phyloP scores from a whole-genome alignment of 2,329 filamentous ascomycete species.

The Apiospora kogelbergensis region DNA sequence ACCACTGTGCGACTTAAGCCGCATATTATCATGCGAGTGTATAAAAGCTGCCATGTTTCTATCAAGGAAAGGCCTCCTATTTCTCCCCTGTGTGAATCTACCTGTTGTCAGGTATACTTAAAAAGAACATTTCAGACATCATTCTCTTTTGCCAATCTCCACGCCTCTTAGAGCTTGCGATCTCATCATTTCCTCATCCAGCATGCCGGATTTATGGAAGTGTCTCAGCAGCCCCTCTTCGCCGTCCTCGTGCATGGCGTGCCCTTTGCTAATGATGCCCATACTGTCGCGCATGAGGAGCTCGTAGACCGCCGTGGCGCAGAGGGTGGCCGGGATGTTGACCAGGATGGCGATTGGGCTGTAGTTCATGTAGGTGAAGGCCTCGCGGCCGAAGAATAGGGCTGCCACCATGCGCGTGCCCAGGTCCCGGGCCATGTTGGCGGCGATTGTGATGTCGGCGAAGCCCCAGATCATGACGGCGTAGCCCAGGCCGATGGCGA shows the following conservation, averaged over 20 bases:
- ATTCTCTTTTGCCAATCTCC: not conserved
- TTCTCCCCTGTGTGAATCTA: not conserved
- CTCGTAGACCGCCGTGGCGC: not conserved
- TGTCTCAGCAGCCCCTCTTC: not conserved
- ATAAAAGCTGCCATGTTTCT: no score
- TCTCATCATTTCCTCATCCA: not conserved
- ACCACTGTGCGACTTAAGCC: no score
- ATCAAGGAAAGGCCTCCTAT: not conserved
- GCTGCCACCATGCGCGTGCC: not conserved
- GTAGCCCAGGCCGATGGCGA: slow-evolving; percentile 57
- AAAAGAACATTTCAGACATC: not conserved
- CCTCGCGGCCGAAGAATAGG: not conserved
- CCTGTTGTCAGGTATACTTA: not conserved
- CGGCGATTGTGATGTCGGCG: slow-evolving; percentile 52
- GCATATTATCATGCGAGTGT: not conserved
- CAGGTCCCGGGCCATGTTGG: slow-evolving; percentile 56
- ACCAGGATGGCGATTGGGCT: not conserved
- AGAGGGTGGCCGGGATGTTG: not conserved
- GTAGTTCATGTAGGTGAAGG: not conserved
- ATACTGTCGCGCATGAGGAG: not conserved
- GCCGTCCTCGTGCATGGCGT: not conserved
- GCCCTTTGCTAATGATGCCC: not conserved
- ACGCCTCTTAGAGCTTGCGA: not conserved
- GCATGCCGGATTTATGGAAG: not conserved
- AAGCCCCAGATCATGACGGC: slow-evolving; percentile 57